Percentiles rank a stretch among this genome's conserved stretches.
Evolutionary conservation across 2,329 filamentous ascomycete species (phyloP).

Genomic region (Ascochyta fabae): DNA sequence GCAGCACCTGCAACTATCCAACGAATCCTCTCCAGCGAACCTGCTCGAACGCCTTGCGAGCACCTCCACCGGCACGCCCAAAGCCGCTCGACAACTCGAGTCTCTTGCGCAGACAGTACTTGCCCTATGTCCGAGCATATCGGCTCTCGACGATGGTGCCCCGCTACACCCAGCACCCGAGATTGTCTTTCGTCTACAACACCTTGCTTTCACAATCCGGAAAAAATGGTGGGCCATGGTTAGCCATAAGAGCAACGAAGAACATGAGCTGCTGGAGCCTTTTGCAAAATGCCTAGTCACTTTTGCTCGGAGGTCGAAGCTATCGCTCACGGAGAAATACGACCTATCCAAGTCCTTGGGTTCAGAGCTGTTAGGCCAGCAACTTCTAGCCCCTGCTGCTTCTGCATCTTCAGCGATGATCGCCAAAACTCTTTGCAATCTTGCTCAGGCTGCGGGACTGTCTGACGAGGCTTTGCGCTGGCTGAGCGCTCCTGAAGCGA

Average conservation of each 20-base stretch:
- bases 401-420: slow-evolving; percentile 6
- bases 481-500: slow-evolving; percentile 28
- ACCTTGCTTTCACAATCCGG: slow-evolving; percentile 66
- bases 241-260: slow-evolving; percentile 64
- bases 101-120: slow-evolving; percentile 69
- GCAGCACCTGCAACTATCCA: slow-evolving; percentile 61
- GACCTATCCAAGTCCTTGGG: slow-evolving; percentile 44
- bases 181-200: slow-evolving; percentile 67
- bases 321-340: slow-evolving; percentile 49
- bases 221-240: slow-evolving; percentile 71
- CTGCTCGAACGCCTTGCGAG: slow-evolving; percentile 60
- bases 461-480: slow-evolving; percentile 45
- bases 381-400: background rate
- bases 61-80: slow-evolving; percentile 58
- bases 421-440: slow-evolving; percentile 33
- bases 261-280: slow-evolving; percentile 70
- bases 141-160: slow-evolving; percentile 67
- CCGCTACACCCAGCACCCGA: slow-evolving; percentile 64
- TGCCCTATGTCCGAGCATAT: slow-evolving; percentile 71
- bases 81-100: slow-evolving; percentile 70
- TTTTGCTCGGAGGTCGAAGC: slow-evolving; percentile 61
- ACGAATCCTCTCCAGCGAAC: slow-evolving; percentile 63
- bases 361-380: slow-evolving; percentile 9
- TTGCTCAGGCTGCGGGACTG: slow-evolving; percentile 45
- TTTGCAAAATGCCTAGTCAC: slow-evolving; percentile 68